These are phyloP conservation scores for Aspergillus spinulosporus DNA, from an alignment of 2,329 filamentous ascomycete genomes.

Conservation along the genomic window DNA sequence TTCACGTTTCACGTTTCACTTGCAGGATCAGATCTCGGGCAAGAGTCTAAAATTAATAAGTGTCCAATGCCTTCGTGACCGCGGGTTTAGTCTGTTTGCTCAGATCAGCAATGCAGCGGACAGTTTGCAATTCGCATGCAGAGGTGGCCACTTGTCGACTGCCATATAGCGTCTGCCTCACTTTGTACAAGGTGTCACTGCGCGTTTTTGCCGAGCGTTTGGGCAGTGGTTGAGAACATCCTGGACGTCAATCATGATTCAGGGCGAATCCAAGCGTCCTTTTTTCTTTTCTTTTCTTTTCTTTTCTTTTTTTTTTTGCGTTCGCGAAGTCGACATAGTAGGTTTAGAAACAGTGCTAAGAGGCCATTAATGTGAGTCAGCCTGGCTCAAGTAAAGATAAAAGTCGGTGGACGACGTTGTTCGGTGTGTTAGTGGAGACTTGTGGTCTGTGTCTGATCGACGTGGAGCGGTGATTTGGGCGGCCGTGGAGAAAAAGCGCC, in stretches of 20 bases:
- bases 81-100: background rate
- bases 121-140: constrained; percentile 8
- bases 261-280: too few species aligned
- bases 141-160: constrained; percentile 17
- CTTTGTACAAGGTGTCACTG: constrained; percentile 17
- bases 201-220: constrained; percentile 1
- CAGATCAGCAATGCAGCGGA: background rate
- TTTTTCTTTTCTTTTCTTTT: background rate
- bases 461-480: constrained; percentile 11
- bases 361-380: background rate
- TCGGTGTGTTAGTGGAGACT: background rate
- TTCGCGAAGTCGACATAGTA: background rate
- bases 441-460: constrained; percentile 8
- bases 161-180: constrained; percentile 24
- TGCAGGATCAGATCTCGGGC: background rate
- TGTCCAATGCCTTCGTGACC: background rate
- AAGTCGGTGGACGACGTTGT: constrained; percentile 1
- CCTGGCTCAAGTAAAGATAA: background rate
- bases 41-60: background rate
- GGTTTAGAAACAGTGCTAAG: too few species aligned
- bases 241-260: background rate
- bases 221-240: background rate
- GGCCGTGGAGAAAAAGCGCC: background rate
- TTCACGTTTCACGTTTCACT: constrained; percentile 9
- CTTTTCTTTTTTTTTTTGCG: background rate